Evolutionary conservation across 306 rosid species (phyloP).

Genomic region (Dalbergia cultrata): DNA sequence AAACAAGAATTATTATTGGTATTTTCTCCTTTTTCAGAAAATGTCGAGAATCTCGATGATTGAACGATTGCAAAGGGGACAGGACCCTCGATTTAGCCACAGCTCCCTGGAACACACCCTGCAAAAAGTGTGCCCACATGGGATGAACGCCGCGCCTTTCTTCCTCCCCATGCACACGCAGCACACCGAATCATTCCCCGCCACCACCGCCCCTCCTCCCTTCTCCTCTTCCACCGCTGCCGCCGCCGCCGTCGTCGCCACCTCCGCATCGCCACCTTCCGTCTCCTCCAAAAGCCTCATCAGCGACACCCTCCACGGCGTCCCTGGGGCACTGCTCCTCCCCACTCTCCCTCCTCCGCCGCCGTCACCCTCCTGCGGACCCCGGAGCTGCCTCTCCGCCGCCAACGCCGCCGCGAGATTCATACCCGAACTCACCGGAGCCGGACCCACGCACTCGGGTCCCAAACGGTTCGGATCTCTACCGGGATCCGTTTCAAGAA

Average conservation of each 20-base stretch:
- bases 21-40: constrained; percentile 43
- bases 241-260: constrained; percentile 11
- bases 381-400: constrained; percentile 74
- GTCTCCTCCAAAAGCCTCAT: constrained; percentile 83
- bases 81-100: constrained; percentile 87
- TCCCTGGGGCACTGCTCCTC: constrained; percentile 50
- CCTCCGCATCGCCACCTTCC: constrained; percentile 53
- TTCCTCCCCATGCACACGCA: constrained; percentile 96
- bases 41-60: constrained; percentile 89
- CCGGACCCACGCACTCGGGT: constrained; percentile 53
- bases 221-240: constrained; percentile 32
- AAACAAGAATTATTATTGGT: neutral
- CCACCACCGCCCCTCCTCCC: constrained; percentile 9
- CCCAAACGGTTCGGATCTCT: constrained; percentile 37
- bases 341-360: neutral
- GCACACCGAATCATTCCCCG: constrained; percentile 75
- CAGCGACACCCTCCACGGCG: constrained; percentile 85
- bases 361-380: constrained; percentile 47
- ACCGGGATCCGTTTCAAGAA: constrained; percentile 39
- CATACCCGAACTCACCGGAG: constrained; percentile 62
- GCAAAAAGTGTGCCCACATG: constrained; percentile 96
- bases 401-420: constrained; percentile 87
- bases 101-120: constrained; percentile 92
- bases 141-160: constrained; percentile 93
- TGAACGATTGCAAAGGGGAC: constrained; percentile 90